A percentile compares a stretch with the other conserved stretches of the same genome.
phyloP scores from a whole-genome alignment of 768 basidiomycete genomes.

The Lactifluus subvellereus region DNA sequence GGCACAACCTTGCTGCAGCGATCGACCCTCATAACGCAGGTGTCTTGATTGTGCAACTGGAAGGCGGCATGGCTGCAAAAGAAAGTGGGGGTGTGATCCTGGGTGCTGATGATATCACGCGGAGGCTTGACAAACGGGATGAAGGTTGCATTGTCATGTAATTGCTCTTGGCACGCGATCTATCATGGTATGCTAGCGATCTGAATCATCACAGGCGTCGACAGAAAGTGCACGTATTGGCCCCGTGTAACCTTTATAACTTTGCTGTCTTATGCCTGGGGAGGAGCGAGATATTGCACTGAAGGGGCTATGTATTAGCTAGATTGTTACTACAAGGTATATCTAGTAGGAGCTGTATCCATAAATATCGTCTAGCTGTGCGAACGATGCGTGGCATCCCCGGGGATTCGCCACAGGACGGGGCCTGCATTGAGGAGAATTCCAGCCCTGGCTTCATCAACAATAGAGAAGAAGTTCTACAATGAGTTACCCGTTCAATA shows the following conservation, averaged over 20 bases:
- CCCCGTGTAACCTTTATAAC: no score
- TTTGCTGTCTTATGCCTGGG: neutral
- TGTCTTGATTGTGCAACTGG: conserved; percentile 73
- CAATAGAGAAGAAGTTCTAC: no score
- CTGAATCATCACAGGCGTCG: neutral
- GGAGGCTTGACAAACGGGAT: conserved; percentile 44
- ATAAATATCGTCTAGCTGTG: no score
- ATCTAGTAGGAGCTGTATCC: no score
- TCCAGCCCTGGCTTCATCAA: no score
- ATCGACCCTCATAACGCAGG: conserved; percentile 79
- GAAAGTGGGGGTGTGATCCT: conserved; percentile 36
- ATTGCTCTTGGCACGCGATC: neutral
- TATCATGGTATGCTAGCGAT: neutral
- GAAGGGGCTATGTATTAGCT: no score
- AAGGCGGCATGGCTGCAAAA: conserved; percentile 34
- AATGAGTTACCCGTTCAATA: neutral
- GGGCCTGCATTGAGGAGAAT: neutral
- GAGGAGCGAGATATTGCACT: neutral
- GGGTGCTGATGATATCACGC: conserved; percentile 53
- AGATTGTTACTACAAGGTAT: no score
- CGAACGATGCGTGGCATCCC: no score
- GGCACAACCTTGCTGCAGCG: conserved; percentile 65
- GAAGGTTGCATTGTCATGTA: conserved; percentile 68
- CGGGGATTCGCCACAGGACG: neutral
- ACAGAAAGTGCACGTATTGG: neutral